These are phyloP conservation scores for Volutella citrinella DNA, from an alignment of 2,329 filamentous ascomycete genomes.

Conservation along the genomic window DNA sequence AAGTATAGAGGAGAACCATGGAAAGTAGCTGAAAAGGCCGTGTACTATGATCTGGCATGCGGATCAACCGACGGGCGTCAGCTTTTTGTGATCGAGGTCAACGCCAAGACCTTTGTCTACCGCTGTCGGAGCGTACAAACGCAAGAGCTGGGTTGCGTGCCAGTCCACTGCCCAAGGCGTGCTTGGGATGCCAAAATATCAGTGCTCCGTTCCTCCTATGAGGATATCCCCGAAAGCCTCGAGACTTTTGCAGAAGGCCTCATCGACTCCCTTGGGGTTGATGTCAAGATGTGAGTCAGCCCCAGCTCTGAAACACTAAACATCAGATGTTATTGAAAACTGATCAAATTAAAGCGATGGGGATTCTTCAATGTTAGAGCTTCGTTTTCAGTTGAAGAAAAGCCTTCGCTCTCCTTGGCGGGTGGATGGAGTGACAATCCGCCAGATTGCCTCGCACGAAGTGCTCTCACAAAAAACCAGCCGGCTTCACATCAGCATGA, in stretches of 20 bases:
- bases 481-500: no score
- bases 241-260: slow-evolving; percentile 14
- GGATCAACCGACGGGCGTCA: slow-evolving; percentile 1
- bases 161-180: slow-evolving; percentile 27
- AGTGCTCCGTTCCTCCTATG: no score
- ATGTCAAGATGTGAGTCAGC: slow-evolving; percentile 21
- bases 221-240: slow-evolving; percentile 10
- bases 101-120: slow-evolving; percentile 23
- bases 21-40: slow-evolving; percentile 13
- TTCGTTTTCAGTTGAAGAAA: no score
- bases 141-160: slow-evolving; percentile 21
- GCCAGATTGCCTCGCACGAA: no score
- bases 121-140: slow-evolving; percentile 14
- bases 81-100: slow-evolving; percentile 23
- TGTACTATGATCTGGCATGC: slow-evolving; percentile 28
- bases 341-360: no score
- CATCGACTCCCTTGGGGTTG: slow-evolving; percentile 13
- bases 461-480: no score
- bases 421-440: no score
- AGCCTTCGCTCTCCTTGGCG: no score
- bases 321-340: no score
- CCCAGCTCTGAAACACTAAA: no score
- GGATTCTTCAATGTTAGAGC: no score
- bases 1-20: slow-evolving; percentile 15
- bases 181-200: slow-evolving; percentile 32